Conservation (phyloP, 345 rosid genomes). For the Hibiscus tridactylites region DNA sequence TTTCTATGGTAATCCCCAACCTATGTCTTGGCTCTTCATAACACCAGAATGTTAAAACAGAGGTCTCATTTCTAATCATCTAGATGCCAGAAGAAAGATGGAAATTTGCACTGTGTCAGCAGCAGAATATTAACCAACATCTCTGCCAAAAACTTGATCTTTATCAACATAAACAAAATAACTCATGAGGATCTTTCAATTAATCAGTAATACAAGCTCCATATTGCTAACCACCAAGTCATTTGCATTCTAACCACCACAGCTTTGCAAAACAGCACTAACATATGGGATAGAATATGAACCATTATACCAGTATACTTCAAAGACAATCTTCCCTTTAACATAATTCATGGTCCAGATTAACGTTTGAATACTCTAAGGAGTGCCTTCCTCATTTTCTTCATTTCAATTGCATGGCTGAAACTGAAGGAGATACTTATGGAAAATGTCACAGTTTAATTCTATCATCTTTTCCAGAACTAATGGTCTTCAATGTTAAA, state of each 20-base stretch:
- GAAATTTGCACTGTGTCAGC: not conserved
- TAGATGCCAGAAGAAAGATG: constrained; percentile 1
- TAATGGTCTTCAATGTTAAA: not conserved
- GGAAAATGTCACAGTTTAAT: not conserved
- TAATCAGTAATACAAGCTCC: constrained; percentile 1
- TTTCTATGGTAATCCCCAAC: constrained; percentile 6
- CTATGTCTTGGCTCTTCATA: constrained; percentile 18
- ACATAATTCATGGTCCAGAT: not conserved
- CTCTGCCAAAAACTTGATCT: not conserved
- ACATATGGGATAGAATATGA: not conserved
- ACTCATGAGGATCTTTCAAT: not conserved
- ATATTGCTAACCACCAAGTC: not conserved
- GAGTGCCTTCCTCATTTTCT: not conserved
- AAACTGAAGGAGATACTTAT: constrained; percentile 2
- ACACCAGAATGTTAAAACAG: not conserved
- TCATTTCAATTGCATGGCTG: not conserved
- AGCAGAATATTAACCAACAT: not conserved
- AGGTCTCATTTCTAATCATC: constrained; percentile 1
- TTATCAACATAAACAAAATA: not conserved
- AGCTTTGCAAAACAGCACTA: not conserved
- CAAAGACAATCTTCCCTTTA: not conserved
- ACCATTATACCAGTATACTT: not conserved
- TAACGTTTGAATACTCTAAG: constrained; percentile 1
- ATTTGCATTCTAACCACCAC: not conserved
- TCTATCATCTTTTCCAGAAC: constrained; percentile 8